Evolutionary conservation across 805 yeast species (phyloP), one percentile per base, ranked within the genome.

Genomic region (Sungouiella thailandica): DNA sequence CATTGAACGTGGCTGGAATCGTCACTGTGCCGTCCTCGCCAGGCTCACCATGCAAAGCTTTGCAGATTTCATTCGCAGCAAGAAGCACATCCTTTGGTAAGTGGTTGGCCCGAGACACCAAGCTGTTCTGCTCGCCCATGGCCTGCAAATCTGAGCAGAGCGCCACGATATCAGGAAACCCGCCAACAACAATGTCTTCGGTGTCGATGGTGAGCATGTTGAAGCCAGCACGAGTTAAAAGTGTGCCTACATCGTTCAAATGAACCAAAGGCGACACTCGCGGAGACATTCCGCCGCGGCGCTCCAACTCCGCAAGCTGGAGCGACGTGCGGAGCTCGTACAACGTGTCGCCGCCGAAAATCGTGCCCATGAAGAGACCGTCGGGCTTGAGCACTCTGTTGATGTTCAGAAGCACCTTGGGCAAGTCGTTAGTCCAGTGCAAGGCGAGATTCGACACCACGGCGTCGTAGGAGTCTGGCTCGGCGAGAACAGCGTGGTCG

Each of bases 351-450:
- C 89, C 90, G 14, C 90, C 93, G 44, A 83, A 74, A 70, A 86
- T 72, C 15, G 87, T 74, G 2, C 84, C 94, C 68, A 86, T 70
- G 45, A 86, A 83, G 50, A 88, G 65, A 2, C 95, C 90, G 55
- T 86, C 94, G 2, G 90, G 90, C 39, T 74, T 75, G 23, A 86
- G 62, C 17, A 83, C 68, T 4, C 59, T 50, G 50, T 78, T 74
- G 44, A 85, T 69, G 39, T 74, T 68, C 12, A 58, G 55, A 32
- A 85, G 67, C 2, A 76, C 73, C 1, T 68, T 64, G 0, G 95
- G 95, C n/a, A 86, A 67, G 47, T 86, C 89, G 49, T 86, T 86
- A 38, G 83, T 77, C 95, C 95, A 86, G 55, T 86, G 95, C 52
- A 86, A 52, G 15, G 84, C 72, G 43, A 84, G 55, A 52, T 83